Evolutionary conservation across 164 flowering plant species (phyloP).

Genomic region (Dillenia suffruticosa): DNA sequence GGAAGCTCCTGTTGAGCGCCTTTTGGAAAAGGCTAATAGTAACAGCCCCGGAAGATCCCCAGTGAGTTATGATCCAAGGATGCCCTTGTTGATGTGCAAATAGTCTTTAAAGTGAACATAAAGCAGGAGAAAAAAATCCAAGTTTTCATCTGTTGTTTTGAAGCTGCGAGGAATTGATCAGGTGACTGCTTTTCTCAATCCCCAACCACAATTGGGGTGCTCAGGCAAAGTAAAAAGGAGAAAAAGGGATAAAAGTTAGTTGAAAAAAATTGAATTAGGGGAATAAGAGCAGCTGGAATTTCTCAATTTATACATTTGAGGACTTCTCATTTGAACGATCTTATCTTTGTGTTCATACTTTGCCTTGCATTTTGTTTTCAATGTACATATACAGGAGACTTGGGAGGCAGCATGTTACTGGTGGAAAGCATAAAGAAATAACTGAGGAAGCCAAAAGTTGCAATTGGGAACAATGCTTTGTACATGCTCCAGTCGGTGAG

Average conservation of each 20-base stretch:
- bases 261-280: too few relatives aligned
- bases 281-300: too few relatives aligned
- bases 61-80: constrained; percentile 49
- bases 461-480: constrained; percentile 93
- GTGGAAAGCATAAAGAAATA: constrained; percentile 93
- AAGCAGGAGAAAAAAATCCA: constrained; percentile 92
- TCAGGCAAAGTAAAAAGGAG: too few relatives aligned
- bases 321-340: too few relatives aligned
- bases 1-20: constrained; percentile 86
- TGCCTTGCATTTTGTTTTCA: too few relatives aligned
- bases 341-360: too few relatives aligned
- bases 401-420: constrained; percentile 96
- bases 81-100: constrained; percentile 50
- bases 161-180: constrained; percentile 94
- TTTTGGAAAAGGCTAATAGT: constrained; percentile 70
- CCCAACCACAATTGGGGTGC: too few relatives aligned
- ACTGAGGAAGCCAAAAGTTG: constrained; percentile 94
- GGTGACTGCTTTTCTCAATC: constrained; percentile 30
- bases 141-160: constrained; percentile 87
- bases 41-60: constrained; percentile 97
- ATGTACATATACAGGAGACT: constrained; percentile 44
- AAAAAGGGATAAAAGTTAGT: too few relatives aligned
- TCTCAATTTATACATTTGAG: too few relatives aligned
- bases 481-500: constrained; percentile 98
- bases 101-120: constrained; percentile 85